Conservation (phyloP, 257 asterid species). For the Catharanthus roseus region DNA sequence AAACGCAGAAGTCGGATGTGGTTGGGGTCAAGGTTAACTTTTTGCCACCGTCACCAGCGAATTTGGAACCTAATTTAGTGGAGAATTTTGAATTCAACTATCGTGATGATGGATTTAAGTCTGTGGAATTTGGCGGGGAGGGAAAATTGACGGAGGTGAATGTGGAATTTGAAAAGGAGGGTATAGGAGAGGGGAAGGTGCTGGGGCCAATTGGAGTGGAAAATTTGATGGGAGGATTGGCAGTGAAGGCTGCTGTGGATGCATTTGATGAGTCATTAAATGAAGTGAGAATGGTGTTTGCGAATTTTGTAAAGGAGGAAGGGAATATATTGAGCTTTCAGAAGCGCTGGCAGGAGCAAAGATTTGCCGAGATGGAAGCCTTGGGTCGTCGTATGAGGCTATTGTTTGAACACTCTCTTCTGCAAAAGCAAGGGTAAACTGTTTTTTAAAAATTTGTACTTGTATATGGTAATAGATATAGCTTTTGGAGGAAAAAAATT, state of each 20-base stretch:
- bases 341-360: conserved; percentile 60
- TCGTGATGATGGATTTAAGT: conserved; percentile 13
- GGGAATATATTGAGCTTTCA: conserved; percentile 26
- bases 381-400: conserved; percentile 64
- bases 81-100: conserved; percentile 14
- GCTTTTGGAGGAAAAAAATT: not conserved
- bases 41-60: conserved; percentile 34
- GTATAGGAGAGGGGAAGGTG: conserved; percentile 14
- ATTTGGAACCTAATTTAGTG: conserved; percentile 13
- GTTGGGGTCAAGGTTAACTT: conserved; percentile 56
- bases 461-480: conserved; percentile 17
- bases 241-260: conserved; percentile 43
- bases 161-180: conserved; percentile 54
- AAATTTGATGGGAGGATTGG: conserved; percentile 27
- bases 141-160: conserved; percentile 65
- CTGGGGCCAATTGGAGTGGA: not conserved
- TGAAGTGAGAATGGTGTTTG: conserved; percentile 37
- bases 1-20: conserved; percentile 28
- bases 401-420: conserved; percentile 52
- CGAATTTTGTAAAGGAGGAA: conserved; percentile 15
- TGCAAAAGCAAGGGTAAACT: conserved; percentile 31
- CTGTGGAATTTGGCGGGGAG: conserved; percentile 16
- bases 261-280: conserved; percentile 57
- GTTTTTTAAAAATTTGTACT: not conserved
- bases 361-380: conserved; percentile 63